Base-by-base conservation (phyloP, 2,329 filamentous ascomycete species). In the Aspergillus tamarii region DNA sequence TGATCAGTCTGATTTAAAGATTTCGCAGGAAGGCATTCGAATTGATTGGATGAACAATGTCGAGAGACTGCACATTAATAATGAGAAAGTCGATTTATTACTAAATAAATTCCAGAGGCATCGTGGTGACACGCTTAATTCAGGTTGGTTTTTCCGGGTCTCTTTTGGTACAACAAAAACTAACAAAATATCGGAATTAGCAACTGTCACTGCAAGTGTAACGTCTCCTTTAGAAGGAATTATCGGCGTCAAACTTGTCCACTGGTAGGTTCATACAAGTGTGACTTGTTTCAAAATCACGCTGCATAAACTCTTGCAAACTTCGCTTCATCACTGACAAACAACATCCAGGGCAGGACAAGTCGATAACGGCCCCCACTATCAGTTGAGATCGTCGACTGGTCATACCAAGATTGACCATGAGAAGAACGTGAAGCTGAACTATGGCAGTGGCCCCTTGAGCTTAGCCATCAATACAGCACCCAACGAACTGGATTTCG, bases 21-120 rank as follows among this genome's bases (percentile, higher is more conserved):
- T 26, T 7, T 3, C 62, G 45, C 61, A 78, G 76, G 76, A 79
- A 53, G 77, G 77, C 57, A 69, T 78, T 52, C 68, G 63, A 19
- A 75, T 79, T 62, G 77, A 79, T 59, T 80, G 78, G 78, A 79
- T 80, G 77, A 76, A 73, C 68, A 78, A 80, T 67, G 76, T 79
- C 41, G 78, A 80, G 64, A 68, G 77, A 65, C 50, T 75, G 21
- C 66, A 63, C 21, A 58, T 76, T 28, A 66, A 76, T 50, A 67
- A 74, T 19, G 72, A 77, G 53, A 67, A 72, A 2, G 77, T 77
- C 23, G 66, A 76, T 55, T 64, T 80, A 12, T 67, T 80, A 3
- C 60, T 80, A 60, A 80, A 78, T 57, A 79, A 79, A 53, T 66
- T 72, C 52, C 77, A 77, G 64, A 69, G 71, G 54, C 72, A 74